Evolutionary conservation across 306 rosid species (phyloP).

Genomic region (Coriaria nepalensis): DNA sequence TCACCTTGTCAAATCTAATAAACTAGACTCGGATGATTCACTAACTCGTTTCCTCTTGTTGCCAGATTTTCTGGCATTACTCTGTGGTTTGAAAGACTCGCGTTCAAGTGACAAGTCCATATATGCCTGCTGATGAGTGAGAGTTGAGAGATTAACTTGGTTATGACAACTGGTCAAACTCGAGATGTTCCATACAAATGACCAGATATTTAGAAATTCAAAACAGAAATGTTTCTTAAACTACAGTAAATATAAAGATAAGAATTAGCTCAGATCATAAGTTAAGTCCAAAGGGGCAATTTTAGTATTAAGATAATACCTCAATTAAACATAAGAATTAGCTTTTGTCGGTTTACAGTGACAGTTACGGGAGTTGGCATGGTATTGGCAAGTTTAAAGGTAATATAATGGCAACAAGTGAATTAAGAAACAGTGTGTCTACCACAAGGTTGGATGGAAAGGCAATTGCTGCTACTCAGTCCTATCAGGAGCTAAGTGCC

Average conservation of each 20-base stretch:
- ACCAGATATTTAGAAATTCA: conserved; percentile 8
- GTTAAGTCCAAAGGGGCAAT: not conserved
- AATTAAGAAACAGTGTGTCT: too few species aligned
- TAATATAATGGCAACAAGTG: too few species aligned
- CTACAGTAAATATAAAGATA: not conserved
- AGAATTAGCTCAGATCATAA: conserved; percentile 8
- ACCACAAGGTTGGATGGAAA: too few species aligned
- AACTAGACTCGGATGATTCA: conserved; percentile 20
- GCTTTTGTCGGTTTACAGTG: too few species aligned
- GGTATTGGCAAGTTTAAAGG: too few species aligned
- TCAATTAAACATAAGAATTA: too few species aligned
- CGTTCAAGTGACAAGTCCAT: conserved; percentile 51
- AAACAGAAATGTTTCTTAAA: conserved; percentile 5
- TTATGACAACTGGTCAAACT: conserved; percentile 42
- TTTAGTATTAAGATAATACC: not conserved
- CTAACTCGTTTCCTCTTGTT: conserved; percentile 41
- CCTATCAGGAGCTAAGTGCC: too few species aligned
- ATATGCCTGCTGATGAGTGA: conserved; percentile 71
- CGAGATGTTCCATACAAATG: conserved; percentile 20
- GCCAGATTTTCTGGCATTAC: conserved; percentile 19
- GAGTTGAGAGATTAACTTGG: conserved; percentile 40
- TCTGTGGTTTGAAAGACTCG: conserved; percentile 35
- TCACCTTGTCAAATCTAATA: conserved; percentile 20
- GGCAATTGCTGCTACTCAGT: too few species aligned
- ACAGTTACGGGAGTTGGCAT: too few species aligned